A percentile compares a stretch with the other conserved stretches of the same genome.
These are phyloP conservation scores for Pichia cephalocereana DNA, from an alignment of 805 yeast genomes.

Conservation along the genomic window DNA sequence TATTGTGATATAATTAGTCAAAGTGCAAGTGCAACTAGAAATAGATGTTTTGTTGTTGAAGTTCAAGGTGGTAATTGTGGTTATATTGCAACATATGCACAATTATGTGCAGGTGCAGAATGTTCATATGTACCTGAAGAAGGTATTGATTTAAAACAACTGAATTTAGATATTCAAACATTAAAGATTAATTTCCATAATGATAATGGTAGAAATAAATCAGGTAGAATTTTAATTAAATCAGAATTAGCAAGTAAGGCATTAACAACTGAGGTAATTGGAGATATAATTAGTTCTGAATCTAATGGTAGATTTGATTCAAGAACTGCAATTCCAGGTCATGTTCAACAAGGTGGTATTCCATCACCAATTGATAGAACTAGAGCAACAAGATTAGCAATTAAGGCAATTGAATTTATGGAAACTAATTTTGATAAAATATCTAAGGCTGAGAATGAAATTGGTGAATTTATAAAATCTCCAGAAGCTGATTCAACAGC, in stretches of 20 bases:
- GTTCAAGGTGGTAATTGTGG: conserved; percentile 85
- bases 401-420: conserved; percentile 60
- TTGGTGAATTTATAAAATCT: conserved; percentile 22
- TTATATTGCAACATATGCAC: conserved; percentile 60
- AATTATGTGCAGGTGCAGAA: conserved; percentile 62
- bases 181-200: conserved; percentile 50
- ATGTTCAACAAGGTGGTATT: conserved; percentile 75
- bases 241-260: conserved; percentile 62
- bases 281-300: conserved; percentile 60
- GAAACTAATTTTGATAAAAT: conserved; percentile 31
- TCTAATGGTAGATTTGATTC: conserved; percentile 62
- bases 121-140: conserved; percentile 74
- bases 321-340: conserved; percentile 77
- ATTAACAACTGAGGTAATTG: conserved; percentile 56
- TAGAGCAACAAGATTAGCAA: conserved; percentile 61
- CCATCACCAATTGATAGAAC: conserved; percentile 76
- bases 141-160: conserved; percentile 47
- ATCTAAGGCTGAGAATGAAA: conserved; percentile 16
- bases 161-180: conserved; percentile 57
- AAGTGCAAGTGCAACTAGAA: conserved; percentile 69
- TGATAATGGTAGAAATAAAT: conserved; percentile 55
- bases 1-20: conserved; percentile 77
- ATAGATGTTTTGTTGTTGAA: conserved; percentile 72
- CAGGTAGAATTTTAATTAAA: conserved; percentile 62
- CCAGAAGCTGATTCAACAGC: conserved; percentile 43